Evolutionary conservation across 495 filamentous ascomycete genomes (phyloP).

Genomic region (Podospora pseudoanserina): DNA sequence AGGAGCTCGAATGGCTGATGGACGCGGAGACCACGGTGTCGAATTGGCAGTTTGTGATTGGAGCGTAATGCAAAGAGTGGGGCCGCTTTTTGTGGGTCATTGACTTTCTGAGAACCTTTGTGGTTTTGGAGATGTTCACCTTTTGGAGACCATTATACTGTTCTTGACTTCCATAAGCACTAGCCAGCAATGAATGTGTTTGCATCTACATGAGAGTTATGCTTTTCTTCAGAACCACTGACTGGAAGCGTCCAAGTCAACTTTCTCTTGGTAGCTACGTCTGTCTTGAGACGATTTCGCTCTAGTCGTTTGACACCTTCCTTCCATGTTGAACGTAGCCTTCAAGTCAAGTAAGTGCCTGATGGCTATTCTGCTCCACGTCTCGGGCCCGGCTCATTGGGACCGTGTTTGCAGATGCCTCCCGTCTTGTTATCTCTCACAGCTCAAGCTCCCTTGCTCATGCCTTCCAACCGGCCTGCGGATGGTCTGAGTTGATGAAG

Average conservation of each 20-base stretch:
- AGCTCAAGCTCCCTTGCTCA: not conserved
- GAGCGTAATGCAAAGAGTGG: constrained; percentile 15
- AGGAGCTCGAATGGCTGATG: not conserved
- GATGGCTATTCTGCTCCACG: too few species aligned
- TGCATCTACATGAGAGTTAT: too few species aligned
- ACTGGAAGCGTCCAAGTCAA: too few species aligned
- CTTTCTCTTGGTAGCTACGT: too few species aligned
- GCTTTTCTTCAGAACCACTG: too few species aligned
- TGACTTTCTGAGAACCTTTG: not conserved
- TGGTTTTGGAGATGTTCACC: not conserved
- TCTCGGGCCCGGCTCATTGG: not conserved
- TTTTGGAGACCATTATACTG: not conserved
- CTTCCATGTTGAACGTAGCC: not conserved
- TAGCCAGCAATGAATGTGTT: too few species aligned
- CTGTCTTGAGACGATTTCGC: too few species aligned
- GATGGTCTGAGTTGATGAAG: not conserved
- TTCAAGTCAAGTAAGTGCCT: not conserved
- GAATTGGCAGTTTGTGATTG: constrained; percentile 27
- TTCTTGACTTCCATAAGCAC: not conserved
- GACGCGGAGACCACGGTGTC: constrained; percentile 18
- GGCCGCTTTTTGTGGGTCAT: not conserved
- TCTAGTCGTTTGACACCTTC: not conserved
- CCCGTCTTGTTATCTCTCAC: not conserved
- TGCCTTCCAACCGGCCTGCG: not conserved
- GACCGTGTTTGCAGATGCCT: not conserved